Base-by-base conservation (phyloP, 2,329 filamentous ascomycete genomes). In the Lachnellula hyalina region DNA sequence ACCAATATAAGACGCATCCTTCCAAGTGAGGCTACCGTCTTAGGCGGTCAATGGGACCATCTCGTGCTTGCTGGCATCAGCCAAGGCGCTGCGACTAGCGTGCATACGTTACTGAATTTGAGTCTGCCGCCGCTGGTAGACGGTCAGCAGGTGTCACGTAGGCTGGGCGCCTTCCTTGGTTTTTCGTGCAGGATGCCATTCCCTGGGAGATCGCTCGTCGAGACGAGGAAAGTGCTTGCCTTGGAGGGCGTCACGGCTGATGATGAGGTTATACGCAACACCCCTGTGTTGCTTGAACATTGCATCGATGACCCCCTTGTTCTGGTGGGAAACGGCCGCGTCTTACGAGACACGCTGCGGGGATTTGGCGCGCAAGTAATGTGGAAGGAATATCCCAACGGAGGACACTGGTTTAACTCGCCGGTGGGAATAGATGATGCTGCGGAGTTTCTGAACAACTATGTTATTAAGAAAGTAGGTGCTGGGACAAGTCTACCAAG, bases 31-130 rank as follows among this genome's bases (percentile, higher is more conserved):
- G 28, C 28, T 32, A 32, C 28, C 8, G 45, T 15, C n/a, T 23
- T 19, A 11, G 19, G 12, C 41, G 45, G 9, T 15, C 21, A 4
- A 25, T 75, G 71, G 66, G 70, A 74, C 32, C 63, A 64, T 6
- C 52, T 78, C 32, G 64, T 78, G 3, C 60, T 78, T 1, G 72
- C 72, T 14, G 75, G 76, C 0, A 74, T 78, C 49, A 75, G 74
- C 48, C 72, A 74, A 67, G 76, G 76, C 17, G n/a, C n/a, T 14
- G 41, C 41, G 17, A 44, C 41, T 11, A 32, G 28, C n/a, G 19
- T 44, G 19, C n/a, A 44, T 12, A 44, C 41, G n/a, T 21, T 44
- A 21, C 41, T 44, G 0, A 19, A 44, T 12, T 19, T 40, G 38
- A n/a, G 14, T 40, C 17, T 40, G 38, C 38, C 38, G 8, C 15